Conservation (phyloP, 164 flowering plant genomes). For the Dillenia turbinata region DNA sequence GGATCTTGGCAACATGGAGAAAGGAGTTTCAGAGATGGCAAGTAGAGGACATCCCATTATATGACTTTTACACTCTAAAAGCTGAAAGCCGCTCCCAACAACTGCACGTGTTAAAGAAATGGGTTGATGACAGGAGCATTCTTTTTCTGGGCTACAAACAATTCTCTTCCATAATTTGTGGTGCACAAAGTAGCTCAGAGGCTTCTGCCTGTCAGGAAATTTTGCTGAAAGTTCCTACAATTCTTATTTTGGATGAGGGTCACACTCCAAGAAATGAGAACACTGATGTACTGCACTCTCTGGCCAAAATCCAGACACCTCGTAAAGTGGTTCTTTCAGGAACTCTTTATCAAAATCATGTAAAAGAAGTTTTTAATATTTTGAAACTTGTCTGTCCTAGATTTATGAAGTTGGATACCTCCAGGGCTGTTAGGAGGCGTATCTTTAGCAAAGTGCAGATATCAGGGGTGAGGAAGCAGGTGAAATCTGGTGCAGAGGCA, state of each 20-base stretch:
- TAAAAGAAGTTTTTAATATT: slow-evolving; percentile 31
- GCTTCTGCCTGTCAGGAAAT: slow-evolving; percentile 16
- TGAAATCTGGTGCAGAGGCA: neutral
- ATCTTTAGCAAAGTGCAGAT: slow-evolving; percentile 16
- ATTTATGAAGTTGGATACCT: slow-evolving; percentile 17
- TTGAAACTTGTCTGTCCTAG: slow-evolving; percentile 28
- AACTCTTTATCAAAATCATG: slow-evolving; percentile 39
- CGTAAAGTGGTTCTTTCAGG: slow-evolving; percentile 33
- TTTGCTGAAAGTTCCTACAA: slow-evolving; percentile 19
- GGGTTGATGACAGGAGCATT: slow-evolving; percentile 16
- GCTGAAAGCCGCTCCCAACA: slow-evolving; percentile 3
- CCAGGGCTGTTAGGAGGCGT: slow-evolving; percentile 10
- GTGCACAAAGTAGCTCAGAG: neutral
- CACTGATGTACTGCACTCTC: slow-evolving; percentile 23
- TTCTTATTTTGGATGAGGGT: slow-evolving; percentile 40
- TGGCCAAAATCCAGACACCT: slow-evolving; percentile 24
- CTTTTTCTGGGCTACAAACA: slow-evolving; percentile 24
- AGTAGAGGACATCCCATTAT: slow-evolving; percentile 67
- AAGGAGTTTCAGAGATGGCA: slow-evolving; percentile 82
- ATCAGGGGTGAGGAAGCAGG: slow-evolving; percentile 6
- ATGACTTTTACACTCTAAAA: slow-evolving; percentile 50
- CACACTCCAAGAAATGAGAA: slow-evolving; percentile 36
- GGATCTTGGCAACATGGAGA: slow-evolving; percentile 76
- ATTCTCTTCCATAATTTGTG: slow-evolving; percentile 7
- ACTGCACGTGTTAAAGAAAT: slow-evolving; percentile 10